Evolutionary conservation across 768 basidiomycete species (phyloP).

Genomic region (Lactarius psammicola): DNA sequence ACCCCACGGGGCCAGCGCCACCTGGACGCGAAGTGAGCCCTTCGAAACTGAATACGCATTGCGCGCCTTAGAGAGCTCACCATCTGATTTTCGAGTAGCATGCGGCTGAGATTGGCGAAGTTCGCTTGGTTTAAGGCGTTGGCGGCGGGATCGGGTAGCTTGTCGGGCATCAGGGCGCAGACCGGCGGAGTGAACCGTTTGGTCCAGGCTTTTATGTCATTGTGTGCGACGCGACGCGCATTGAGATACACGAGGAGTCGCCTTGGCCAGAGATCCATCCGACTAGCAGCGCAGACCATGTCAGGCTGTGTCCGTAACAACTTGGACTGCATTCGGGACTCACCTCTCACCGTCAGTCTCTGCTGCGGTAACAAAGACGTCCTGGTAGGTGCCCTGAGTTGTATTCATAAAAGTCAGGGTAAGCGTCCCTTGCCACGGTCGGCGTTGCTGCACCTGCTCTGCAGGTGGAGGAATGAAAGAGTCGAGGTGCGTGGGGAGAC

Average conservation of each 20-base stretch:
- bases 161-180: slow-evolving; percentile 64
- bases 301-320: slow-evolving; percentile 10
- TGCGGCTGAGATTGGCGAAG: slow-evolving; percentile 54
- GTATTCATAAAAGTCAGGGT: slow-evolving; percentile 49
- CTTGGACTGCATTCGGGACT: slow-evolving; percentile 33
- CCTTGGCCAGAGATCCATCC: slow-evolving; percentile 57
- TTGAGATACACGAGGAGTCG: slow-evolving; percentile 44
- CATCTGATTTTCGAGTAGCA: slow-evolving; percentile 51
- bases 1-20: slow-evolving; percentile 26
- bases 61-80: slow-evolving; percentile 38
- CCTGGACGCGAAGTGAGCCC: slow-evolving; percentile 8
- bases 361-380: slow-evolving; percentile 59
- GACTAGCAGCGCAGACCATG: slow-evolving; percentile 35
- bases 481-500: slow-evolving; percentile 60
- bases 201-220: slow-evolving; percentile 53
- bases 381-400: slow-evolving; percentile 46
- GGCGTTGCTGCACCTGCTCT: slow-evolving; percentile 41
- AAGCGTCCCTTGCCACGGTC: slow-evolving; percentile 60
- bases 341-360: slow-evolving; percentile 74
- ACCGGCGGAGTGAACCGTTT: slow-evolving; percentile 45
- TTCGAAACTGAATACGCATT: background rate
- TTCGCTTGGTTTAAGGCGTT: slow-evolving; percentile 51
- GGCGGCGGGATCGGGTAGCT: slow-evolving; percentile 48
- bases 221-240: slow-evolving; percentile 43
- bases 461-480: slow-evolving; percentile 55